Evolutionary conservation across 2,329 filamentous ascomycete species (phyloP).

Genomic region (Hymenoscyphus occultus): DNA sequence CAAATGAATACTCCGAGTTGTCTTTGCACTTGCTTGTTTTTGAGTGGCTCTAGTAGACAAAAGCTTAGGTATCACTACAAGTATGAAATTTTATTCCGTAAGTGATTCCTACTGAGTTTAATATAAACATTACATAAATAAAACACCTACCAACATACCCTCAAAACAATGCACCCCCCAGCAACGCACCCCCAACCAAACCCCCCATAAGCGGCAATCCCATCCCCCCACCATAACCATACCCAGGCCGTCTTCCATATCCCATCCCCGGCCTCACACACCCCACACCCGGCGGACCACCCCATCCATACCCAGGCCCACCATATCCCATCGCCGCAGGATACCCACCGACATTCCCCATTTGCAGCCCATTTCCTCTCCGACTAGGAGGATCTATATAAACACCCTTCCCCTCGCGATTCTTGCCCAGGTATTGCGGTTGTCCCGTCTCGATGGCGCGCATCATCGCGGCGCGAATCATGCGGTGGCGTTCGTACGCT

Average conservation of each 20-base stretch:
- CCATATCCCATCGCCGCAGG: slow-evolving; percentile 24
- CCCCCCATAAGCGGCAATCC: slow-evolving; percentile 46
- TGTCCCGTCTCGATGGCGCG: slow-evolving; percentile 51
- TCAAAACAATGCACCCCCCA: slow-evolving; percentile 42
- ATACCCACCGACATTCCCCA: slow-evolving; percentile 16
- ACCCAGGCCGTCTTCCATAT: slow-evolving; percentile 45
- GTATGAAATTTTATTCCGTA: too few species aligned
- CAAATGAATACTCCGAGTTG: too few species aligned
- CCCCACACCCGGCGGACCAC: slow-evolving; percentile 39
- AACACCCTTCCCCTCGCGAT: slow-evolving; percentile 52
- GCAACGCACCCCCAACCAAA: slow-evolving; percentile 45
- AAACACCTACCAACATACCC: background rate
- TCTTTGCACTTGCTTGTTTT: too few species aligned
- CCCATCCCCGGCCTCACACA: slow-evolving; percentile 46
- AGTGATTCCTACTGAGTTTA: too few species aligned
- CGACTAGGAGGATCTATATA: slow-evolving; percentile 54
- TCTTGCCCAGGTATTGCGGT: slow-evolving; percentile 54
- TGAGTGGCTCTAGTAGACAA: too few species aligned
- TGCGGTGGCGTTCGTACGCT: slow-evolving; percentile 51
- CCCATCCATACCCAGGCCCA: slow-evolving; percentile 41
- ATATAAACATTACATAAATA: too few species aligned
- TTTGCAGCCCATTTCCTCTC: slow-evolving; percentile 27
- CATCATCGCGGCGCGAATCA: slow-evolving; percentile 49
- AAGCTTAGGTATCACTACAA: too few species aligned
- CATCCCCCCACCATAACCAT: slow-evolving; percentile 45